Base-by-base conservation (phyloP, 108 stramenopile genomes). In the Pseudonitzschia multiseries region DNA sequence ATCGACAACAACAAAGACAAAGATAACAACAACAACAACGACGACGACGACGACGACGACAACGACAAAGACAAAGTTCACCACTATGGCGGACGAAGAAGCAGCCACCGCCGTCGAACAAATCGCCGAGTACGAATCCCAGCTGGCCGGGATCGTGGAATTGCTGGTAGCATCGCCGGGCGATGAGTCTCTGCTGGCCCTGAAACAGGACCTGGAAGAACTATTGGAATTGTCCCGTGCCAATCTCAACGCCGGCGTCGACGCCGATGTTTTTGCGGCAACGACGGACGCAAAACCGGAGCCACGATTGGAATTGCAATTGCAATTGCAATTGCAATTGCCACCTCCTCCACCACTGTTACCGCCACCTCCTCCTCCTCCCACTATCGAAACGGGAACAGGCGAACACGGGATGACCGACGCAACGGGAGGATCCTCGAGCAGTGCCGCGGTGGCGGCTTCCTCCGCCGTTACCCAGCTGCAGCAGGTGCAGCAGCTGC, bases 151-250 rank as follows among this genome's bases (percentile, higher is more conserved):
- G 74, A 81, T 94, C 18, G 79, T 86, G 22, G 78, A 77, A 36
- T 69, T 94, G 13, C 68, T 94, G 48, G 72, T 71, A 22, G 85
- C 75, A 5, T 68, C 78, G 56, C 91, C 91, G 2, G 70, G 79
- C 20, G 93, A 94, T 68, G 87, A 89, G 52, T 79, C 86, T 0
- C 65, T 94, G 56, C 65, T 82, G 51, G 52, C 74, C n/a, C 75
- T 94, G 53, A 86, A 84, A 66, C 72, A 82, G 18, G 93, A 94
- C 77, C 75, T 94, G 69, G 78, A 86, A 32, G 89, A 94, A 43
- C 75, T 94, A 18, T 74, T 94, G 41, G 80, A 82, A 4, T 54
- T 94, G 64, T 79, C 62, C 50, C 62, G 24, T 21, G 56, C 64
- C 18, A 70, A 18, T 27, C 18, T 54, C 13, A 27, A 68, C 59